Conservation (phyloP, 306 rosid species). For the Rosa multiflora region DNA sequence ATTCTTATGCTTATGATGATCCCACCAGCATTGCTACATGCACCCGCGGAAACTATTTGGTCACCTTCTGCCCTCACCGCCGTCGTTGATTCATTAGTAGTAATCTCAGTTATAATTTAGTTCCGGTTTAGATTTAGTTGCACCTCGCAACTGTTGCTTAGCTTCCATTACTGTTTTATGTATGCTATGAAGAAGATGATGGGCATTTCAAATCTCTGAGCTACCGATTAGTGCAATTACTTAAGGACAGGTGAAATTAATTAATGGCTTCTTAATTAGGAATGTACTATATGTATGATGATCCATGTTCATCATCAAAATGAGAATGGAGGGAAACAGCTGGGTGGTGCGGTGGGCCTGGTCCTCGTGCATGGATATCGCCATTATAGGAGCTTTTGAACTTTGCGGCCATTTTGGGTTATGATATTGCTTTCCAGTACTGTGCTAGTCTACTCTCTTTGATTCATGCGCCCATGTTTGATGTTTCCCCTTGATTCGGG, state of each 20-base stretch:
- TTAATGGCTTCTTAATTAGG: not conserved
- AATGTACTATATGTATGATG: not conserved
- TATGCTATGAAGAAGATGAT: not conserved
- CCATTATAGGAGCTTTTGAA: not conserved
- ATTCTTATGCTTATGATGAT: constrained; percentile 93
- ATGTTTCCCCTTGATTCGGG: not conserved
- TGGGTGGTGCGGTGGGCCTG: not conserved
- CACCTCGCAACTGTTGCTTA: not conserved
- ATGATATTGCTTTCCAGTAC: not conserved
- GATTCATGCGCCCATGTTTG: not conserved
- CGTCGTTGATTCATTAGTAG: constrained; percentile 25
- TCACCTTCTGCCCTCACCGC: constrained; percentile 81
- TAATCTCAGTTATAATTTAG: not conserved
- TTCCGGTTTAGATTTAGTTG: not conserved
- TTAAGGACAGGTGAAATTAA: not conserved
- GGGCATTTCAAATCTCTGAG: not conserved
- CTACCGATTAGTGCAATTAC: not conserved
- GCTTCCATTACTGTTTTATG: not conserved
- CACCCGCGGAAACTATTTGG: constrained; percentile 59
- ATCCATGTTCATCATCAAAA: not conserved
- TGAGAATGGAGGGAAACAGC: not conserved
- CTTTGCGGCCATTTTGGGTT: constrained; percentile 1
- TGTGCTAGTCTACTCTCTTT: not conserved
- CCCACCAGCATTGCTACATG: constrained; percentile 94
- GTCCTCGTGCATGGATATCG: not conserved